Conservation (phyloP, 1,284 basidiomycete species). For the Omphalotus olearius region DNA sequence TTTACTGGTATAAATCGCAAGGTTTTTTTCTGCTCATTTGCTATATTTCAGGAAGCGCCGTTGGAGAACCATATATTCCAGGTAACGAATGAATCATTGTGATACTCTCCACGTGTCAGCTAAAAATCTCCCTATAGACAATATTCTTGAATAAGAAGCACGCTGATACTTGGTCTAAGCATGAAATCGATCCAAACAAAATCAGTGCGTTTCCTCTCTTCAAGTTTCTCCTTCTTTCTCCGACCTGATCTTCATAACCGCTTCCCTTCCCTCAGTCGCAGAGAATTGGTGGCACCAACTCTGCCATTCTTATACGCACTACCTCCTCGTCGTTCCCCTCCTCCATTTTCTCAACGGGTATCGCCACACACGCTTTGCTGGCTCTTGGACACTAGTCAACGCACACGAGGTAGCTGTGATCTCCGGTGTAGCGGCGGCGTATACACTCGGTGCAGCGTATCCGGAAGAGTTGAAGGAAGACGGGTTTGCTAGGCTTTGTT, state of each 20-base stretch:
- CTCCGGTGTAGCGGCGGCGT: slow-evolving; percentile 17
- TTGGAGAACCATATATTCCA: slow-evolving; percentile 14
- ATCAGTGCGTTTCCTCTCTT: slow-evolving; percentile 11
- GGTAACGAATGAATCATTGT: slow-evolving; percentile 3
- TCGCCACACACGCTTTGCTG: slow-evolving; percentile 13
- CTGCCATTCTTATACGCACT: slow-evolving; percentile 17
- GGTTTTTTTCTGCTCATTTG: background rate
- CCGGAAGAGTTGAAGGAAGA: slow-evolving; percentile 15
- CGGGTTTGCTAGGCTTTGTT: slow-evolving; percentile 14
- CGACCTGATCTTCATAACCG: background rate
- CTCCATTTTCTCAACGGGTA: slow-evolving; percentile 16
- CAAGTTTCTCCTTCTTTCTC: background rate
- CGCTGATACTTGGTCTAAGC: slow-evolving; percentile 14
- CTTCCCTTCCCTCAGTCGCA: background rate
- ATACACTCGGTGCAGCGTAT: slow-evolving; percentile 15
- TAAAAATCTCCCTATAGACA: slow-evolving; percentile 9
- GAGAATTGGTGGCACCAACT: slow-evolving; percentile 19
- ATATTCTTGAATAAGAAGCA: slow-evolving; percentile 18
- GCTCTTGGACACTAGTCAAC: slow-evolving; percentile 19
- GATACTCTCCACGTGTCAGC: background rate
- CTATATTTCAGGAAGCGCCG: slow-evolving; percentile 3
- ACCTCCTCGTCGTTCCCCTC: slow-evolving; percentile 15
- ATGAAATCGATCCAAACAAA: slow-evolving; percentile 15
- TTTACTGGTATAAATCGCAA: background rate
- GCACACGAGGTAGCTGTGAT: slow-evolving; percentile 19